A percentile compares a stretch with the other conserved stretches of the same genome.
phyloP scores from a whole-genome alignment of 2,329 filamentous ascomycete species.

The Diaporthe sp. region DNA sequence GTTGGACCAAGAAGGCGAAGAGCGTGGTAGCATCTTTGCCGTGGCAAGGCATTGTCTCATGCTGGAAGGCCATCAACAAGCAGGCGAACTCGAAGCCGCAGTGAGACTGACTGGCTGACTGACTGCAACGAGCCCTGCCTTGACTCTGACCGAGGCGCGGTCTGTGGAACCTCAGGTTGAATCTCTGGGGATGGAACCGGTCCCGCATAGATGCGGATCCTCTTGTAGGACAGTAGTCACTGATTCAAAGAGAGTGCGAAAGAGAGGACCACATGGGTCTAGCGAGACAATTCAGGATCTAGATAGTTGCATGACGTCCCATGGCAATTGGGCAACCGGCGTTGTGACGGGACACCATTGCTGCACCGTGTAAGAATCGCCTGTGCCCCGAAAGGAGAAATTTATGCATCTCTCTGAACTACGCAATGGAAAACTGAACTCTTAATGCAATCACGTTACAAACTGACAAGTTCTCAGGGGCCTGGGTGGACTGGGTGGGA shows the following conservation, averaged over 20 bases:
- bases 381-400: not conserved
- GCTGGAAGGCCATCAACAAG: too few relatives aligned
- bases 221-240: not conserved
- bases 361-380: not conserved
- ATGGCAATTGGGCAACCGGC: not conserved
- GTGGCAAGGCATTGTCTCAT: not conserved
- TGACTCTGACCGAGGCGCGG: not conserved
- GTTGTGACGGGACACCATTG: too few relatives aligned
- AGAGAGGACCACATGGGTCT: not conserved
- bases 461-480: not conserved
- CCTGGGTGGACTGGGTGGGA: not conserved
- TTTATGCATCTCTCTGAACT: not conserved
- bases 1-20: not conserved
- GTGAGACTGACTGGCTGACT: not conserved
- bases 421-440: not conserved
- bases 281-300: not conserved
- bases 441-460: not conserved
- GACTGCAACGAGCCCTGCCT: not conserved
- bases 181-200: not conserved
- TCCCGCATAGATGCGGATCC: not conserved
- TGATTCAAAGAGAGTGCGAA: not conserved
- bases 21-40: not conserved
- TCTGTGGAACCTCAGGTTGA: not conserved
- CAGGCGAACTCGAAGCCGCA: not conserved
- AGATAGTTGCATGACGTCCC: not conserved